These are phyloP conservation scores for Arctium lappa DNA, from an alignment of 129 eudicot genomes.

Conservation along the genomic window DNA sequence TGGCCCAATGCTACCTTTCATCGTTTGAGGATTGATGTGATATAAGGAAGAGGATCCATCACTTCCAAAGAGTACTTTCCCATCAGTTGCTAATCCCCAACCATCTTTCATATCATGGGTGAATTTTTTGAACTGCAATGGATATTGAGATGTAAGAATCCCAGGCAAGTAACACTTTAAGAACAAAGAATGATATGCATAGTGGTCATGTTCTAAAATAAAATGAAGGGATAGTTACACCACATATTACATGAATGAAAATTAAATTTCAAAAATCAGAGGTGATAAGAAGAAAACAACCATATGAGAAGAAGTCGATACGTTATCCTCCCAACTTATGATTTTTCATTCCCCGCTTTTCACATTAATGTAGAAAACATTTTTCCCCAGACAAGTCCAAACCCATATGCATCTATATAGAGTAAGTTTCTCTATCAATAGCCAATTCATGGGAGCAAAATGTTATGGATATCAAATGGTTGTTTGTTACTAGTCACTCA, in stretches of 20 bases:
- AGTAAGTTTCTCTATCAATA: neutral
- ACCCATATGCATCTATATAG: neutral
- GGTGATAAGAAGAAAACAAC: neutral
- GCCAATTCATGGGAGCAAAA: neutral
- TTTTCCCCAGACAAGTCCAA: neutral
- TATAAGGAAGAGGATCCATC: slow-evolving; percentile 88
- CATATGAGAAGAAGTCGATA: neutral
- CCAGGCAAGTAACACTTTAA: neutral
- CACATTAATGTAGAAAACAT: neutral
- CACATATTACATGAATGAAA: neutral
- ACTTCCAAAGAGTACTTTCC: slow-evolving; percentile 72
- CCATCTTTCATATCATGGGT: slow-evolving; percentile 86
- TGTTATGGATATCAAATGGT: neutral
- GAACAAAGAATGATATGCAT: neutral
- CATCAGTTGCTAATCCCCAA: slow-evolving; percentile 98
- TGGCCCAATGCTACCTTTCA: slow-evolving; percentile 50
- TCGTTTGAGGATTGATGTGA: slow-evolving; percentile 57
- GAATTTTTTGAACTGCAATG: slow-evolving; percentile 62
- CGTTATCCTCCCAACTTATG: neutral
- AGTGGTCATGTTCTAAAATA: neutral
- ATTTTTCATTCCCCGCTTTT: neutral
- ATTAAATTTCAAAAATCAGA: neutral
- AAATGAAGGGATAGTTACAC: neutral
- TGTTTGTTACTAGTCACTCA: slow-evolving; percentile 6
- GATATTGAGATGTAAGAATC: slow-evolving; percentile 15